phyloP scores from a whole-genome alignment of 441 rosid species.

The Caryocar brasiliense region DNA sequence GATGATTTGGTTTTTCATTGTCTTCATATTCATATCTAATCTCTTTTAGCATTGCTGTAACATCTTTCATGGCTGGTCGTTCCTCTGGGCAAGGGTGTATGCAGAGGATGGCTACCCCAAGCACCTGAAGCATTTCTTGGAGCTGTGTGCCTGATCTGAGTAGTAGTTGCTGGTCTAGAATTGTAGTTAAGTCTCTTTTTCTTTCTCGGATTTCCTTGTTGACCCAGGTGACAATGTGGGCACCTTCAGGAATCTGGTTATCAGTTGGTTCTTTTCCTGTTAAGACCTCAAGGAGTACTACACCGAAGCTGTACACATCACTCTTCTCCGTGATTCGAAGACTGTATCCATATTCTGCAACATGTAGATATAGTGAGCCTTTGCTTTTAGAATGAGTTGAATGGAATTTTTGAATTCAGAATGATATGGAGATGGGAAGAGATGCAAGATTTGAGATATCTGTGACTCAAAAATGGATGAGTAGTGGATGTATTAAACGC shows the following conservation, averaged over 20 bases:
- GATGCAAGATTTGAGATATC: too few species aligned
- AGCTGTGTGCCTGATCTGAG: constrained; percentile 45
- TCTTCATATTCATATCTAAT: constrained; percentile 53
- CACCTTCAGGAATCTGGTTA: constrained; percentile 48
- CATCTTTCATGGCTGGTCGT: constrained; percentile 84
- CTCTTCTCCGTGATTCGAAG: constrained; percentile 70
- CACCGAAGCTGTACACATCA: constrained; percentile 86
- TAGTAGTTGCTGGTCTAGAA: constrained; percentile 55
- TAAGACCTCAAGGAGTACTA: constrained; percentile 67
- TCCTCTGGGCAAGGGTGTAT: constrained; percentile 63
- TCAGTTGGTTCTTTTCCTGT: constrained; percentile 72
- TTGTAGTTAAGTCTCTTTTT: constrained; percentile 41
- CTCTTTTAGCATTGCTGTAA: constrained; percentile 71
- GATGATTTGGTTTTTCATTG: constrained; percentile 32
- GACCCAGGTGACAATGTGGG: constrained; percentile 70
- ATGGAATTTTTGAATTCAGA: too few species aligned
- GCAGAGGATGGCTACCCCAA: constrained; percentile 81
- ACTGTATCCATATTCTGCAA: constrained; percentile 69
- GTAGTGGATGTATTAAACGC: too few species aligned
- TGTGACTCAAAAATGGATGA: too few species aligned
- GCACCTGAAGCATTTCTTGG: constrained; percentile 82
- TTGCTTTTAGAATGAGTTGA: too few species aligned
- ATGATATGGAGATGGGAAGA: too few species aligned
- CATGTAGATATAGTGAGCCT: not conserved
- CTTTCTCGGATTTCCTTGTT: constrained; percentile 52